Evolutionary conservation across 768 basidiomycete genomes (phyloP), one percentile per base, ranked within the genome.

Genomic region (Amylocystis lapponica): DNA sequence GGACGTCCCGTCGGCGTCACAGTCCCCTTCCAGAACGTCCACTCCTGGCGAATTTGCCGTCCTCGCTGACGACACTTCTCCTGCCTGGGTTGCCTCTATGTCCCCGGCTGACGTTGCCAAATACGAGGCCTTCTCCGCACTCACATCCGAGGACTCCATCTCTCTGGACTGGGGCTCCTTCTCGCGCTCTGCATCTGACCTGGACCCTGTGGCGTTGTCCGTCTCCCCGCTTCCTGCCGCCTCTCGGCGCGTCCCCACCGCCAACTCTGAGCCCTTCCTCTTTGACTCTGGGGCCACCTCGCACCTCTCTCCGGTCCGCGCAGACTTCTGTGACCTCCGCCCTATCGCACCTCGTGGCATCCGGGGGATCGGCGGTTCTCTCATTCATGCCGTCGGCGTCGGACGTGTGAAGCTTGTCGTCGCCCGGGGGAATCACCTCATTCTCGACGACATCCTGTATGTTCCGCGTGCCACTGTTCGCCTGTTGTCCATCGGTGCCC

Each of bases 221-320:
- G 36, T 23, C 8, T 11, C 36, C 7, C 22, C 21, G 5, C 12
- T 21, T 8, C 36, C 36, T 22, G 36, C 36, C 36, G 21, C 36
- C 7, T 6, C 8, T 34, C 16, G 33, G 14, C 33, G 16, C 19
- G 6, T 34, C 9, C n/a, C 33, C 19, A 16, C 36, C 7, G 19
- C 8, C 5, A 16, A 22, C 20, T 4, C 36, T 23, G 36, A 27
- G 2, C 43, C 36, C 13, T 45, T 27, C 27, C 6, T 45, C 8
- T 45, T 45, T 25, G 43, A 45, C 36, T 45, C 43, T 25, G 36
- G 43, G 2, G 36, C 43, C 13, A 38, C 43, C n/a, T 4, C 36
- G 8, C 43, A 45, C 19, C 26, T 45, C 9, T 29, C 43, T 6
- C 43, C 29, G 1, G 9, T 11, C 19, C 14, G 19, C 13, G 14